A percentile compares a stretch with the other conserved stretches of the same genome.
Conservation (phyloP, 1,284 basidiomycete species). For the Boletus calvinii region DNA sequence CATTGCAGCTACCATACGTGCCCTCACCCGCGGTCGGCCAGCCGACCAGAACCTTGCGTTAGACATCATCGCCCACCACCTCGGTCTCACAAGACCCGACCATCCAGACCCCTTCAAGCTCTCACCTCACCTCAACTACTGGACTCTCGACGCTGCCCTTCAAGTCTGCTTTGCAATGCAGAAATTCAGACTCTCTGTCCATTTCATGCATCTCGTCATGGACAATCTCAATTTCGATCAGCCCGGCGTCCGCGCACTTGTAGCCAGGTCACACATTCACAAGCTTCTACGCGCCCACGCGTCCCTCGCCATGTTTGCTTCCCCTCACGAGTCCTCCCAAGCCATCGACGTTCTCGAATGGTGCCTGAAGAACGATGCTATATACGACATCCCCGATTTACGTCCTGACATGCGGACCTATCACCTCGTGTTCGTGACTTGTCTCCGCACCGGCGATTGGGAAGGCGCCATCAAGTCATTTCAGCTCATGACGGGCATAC, state of each 20-base stretch:
- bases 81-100: conserved; percentile 53
- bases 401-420: conserved; percentile 51
- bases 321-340: conserved; percentile 33
- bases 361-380: conserved; percentile 54
- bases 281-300: conserved; percentile 54
- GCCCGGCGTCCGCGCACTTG: conserved; percentile 40
- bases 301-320: conserved; percentile 39
- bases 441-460: conserved; percentile 65
- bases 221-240: conserved; percentile 30
- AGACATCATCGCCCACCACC: conserved; percentile 58
- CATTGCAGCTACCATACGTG: conserved; percentile 48
- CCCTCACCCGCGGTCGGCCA: conserved; percentile 52
- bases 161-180: conserved; percentile 51
- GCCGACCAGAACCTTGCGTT: conserved; percentile 63
- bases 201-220: conserved; percentile 60
- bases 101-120: conserved; percentile 39
- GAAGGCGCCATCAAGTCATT: conserved; percentile 51
- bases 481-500: conserved; percentile 66
- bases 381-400: conserved; percentile 41
- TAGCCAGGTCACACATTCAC: conserved; percentile 56
- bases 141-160: conserved; percentile 54
- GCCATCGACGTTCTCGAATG: conserved; percentile 61
- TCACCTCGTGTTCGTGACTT: conserved; percentile 55
- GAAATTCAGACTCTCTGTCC: conserved; percentile 46
- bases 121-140: conserved; percentile 41